Conservation (phyloP, 768 basidiomycete species). For the Hygrophorus russula region DNA sequence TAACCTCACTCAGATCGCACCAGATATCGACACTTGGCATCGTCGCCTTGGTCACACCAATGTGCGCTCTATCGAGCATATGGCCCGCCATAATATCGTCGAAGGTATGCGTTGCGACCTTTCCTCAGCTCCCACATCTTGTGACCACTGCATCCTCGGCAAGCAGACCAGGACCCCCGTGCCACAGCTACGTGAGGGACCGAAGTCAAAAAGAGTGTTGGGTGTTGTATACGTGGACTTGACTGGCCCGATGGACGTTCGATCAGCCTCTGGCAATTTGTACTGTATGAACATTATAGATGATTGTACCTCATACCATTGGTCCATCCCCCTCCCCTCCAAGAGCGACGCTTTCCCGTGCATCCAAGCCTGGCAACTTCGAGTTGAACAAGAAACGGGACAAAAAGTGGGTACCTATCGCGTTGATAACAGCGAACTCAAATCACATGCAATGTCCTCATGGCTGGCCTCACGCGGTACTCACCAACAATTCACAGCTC, state of each 20-base stretch:
- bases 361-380: slow-evolving; percentile 19
- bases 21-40: slow-evolving; percentile 11
- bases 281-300: slow-evolving; percentile 25
- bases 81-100: slow-evolving; percentile 4
- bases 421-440: slow-evolving; percentile 15
- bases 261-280: slow-evolving; percentile 9
- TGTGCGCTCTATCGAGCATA: slow-evolving; percentile 5
- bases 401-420: slow-evolving; percentile 8
- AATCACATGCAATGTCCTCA: slow-evolving; percentile 10
- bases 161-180: slow-evolving; percentile 10
- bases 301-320: slow-evolving; percentile 17
- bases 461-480: slow-evolving; percentile 9
- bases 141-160: slow-evolving; percentile 9
- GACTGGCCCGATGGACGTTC: slow-evolving; percentile 9
- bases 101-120: slow-evolving; percentile 12
- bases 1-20: not conserved
- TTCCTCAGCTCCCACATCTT: slow-evolving; percentile 5
- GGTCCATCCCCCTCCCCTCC: slow-evolving; percentile 20
- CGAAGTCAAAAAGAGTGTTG: slow-evolving; percentile 3
- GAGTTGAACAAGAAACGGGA: slow-evolving; percentile 13
- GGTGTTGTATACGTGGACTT: slow-evolving; percentile 9
- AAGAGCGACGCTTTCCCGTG: slow-evolving; percentile 16
- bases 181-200: slow-evolving; percentile 5
- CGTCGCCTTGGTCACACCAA: slow-evolving; percentile 10
- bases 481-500: slow-evolving; percentile 13